Conservation (phyloP, 768 basidiomycete species). For the Termitomyces sp. region DNA sequence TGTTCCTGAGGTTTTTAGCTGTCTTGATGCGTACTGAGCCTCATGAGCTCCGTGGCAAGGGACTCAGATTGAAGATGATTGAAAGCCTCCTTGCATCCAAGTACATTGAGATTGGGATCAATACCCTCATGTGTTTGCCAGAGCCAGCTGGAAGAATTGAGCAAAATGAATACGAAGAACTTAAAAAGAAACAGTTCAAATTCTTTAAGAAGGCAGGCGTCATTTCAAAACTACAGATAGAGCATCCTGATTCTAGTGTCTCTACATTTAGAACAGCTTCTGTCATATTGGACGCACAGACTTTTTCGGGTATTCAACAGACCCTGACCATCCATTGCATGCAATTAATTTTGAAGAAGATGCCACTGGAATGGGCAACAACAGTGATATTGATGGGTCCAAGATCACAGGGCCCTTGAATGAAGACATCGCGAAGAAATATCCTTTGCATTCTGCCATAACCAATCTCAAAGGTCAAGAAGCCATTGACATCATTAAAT, state of each 20-base stretch:
- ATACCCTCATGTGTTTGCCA: constrained; percentile 19
- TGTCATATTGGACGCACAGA: constrained; percentile 7
- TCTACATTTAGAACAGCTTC: constrained; percentile 4
- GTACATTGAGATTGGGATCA: constrained; percentile 8
- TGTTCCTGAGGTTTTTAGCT: background rate
- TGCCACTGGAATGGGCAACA: background rate
- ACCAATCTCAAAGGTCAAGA: background rate
- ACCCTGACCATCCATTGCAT: constrained; percentile 4
- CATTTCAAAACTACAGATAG: background rate
- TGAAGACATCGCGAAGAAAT: background rate
- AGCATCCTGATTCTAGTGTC: background rate
- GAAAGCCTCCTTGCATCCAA: constrained; percentile 13
- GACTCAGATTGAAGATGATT: constrained; percentile 17
- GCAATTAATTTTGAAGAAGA: background rate
- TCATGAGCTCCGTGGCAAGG: constrained; percentile 8
- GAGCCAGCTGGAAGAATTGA: constrained; percentile 10
- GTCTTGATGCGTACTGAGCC: background rate
- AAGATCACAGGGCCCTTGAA: background rate
- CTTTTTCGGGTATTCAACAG: constrained; percentile 8
- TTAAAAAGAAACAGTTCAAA: background rate
- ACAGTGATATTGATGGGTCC: background rate
- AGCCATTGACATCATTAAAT: background rate
- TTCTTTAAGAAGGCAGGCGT: constrained; percentile 1
- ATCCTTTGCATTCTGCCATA: constrained; percentile 1
- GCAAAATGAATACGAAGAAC: background rate